Evolutionary conservation across 1,284 basidiomycete species (phyloP), one percentile per base, ranked within the genome.

Genomic region (Ganoderma leucocontextum): DNA sequence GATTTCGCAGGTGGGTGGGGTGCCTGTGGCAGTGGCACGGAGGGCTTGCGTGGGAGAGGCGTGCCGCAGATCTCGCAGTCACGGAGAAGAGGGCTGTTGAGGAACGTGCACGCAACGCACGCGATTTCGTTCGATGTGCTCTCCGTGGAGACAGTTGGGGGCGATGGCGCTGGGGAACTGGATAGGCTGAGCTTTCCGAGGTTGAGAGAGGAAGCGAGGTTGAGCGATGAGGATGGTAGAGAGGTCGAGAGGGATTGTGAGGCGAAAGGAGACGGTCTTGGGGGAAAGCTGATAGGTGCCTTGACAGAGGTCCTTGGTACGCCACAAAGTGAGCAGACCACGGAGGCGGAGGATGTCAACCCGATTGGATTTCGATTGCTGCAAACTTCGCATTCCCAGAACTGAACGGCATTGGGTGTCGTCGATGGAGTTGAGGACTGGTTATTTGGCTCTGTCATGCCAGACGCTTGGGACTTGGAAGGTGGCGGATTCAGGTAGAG

Each of bases 61-160:
- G 94, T 93, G 4, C 86, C 87, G 77, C 97, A 99, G 19, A 99
- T 94, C 80, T 99, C 97, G 81, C 97, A 99, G 12, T 82, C 80
- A 1, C 80, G 78, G 73, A 97, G 83, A 1, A 89, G 91, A 0
- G 91, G 89, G 72, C 95, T 91, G 79, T 99, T 99, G 38, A 96
- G 83, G 76, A 97, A 99, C 0, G 97, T 99, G 77, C 97, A 99
- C 0, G 91, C 90, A 0, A 91, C 86, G 80, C 97, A 99, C 13
- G 92, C 81, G 42, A 93, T 82, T 62, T 80, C 79, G 39, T 68
- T 44, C 35, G 63, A 19, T 29, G 52, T 13, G 29, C 44, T 63
- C 15, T 52, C 57, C 38, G 38, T n/a, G 42, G 47, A 65, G 74
- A 73, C 60, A 72, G 68, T 69, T 17, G 64, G 61, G 0, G 72